Conservation (phyloP, 2,329 filamentous ascomycete species). For the Elsinoe necatrix region DNA sequence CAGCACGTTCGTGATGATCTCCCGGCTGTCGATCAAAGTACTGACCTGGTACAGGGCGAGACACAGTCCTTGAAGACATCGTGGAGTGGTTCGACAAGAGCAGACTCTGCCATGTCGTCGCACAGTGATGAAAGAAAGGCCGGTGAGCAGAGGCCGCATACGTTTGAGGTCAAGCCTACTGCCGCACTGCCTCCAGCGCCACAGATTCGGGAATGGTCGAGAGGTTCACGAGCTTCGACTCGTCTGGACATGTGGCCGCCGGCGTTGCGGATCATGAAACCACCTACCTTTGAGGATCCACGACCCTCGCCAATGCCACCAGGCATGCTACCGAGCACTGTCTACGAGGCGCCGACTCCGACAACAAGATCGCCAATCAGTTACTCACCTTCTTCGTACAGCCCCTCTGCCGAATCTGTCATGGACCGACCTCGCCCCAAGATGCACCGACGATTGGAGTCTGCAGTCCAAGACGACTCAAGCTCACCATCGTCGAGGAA, state of each 20-base stretch:
- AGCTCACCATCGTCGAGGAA: conserved; percentile 1
- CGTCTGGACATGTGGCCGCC: conserved; percentile 13
- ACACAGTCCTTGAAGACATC: conserved; percentile 1
- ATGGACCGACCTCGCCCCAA: conserved; percentile 4
- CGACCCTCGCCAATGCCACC: neutral
- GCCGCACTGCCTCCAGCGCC: neutral
- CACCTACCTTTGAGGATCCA: conserved; percentile 8
- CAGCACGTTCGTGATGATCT: conserved; percentile 1
- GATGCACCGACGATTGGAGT: conserved; percentile 1
- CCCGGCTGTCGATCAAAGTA: neutral
- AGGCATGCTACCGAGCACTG: neutral
- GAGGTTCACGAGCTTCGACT: neutral
- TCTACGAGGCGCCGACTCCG: neutral
- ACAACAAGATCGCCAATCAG: neutral
- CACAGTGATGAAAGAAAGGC: conserved; percentile 9
- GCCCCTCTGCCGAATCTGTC: neutral
- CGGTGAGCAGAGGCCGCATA: neutral
- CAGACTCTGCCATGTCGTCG: conserved; percentile 15
- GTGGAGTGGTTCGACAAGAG: conserved; percentile 5
- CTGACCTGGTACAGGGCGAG: neutral
- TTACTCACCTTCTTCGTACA: neutral
- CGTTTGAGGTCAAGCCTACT: conserved; percentile 2
- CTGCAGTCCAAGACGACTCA: neutral
- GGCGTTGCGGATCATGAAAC: conserved; percentile 5
- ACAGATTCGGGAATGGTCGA: neutral